Evolutionary conservation across 2,329 filamentous ascomycete species (phyloP).

Genomic region (Blastomyces gilchristii): DNA sequence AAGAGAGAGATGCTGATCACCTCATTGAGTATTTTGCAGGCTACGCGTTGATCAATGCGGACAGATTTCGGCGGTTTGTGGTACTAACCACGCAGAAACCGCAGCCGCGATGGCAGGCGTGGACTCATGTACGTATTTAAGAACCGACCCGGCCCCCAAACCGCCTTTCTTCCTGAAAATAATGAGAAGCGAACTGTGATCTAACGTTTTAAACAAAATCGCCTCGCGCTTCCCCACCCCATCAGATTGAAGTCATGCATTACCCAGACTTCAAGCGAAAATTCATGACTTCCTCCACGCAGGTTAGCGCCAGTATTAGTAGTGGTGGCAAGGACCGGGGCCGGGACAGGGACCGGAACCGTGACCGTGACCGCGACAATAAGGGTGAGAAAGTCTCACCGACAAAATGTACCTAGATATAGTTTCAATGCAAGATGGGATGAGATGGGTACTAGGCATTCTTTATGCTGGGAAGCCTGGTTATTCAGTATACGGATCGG

Average conservation of each 20-base stretch:
- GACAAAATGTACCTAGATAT: neutral
- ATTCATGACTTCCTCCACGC: conserved; percentile 2
- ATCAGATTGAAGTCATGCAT: conserved; percentile 14
- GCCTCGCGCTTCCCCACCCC: no score
- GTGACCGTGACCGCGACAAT: no score
- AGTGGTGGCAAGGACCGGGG: neutral
- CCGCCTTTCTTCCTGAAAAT: neutral
- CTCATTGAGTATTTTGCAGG: conserved; percentile 32
- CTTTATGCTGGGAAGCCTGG: no score
- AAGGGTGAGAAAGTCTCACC: neutral
- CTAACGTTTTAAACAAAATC: neutral
- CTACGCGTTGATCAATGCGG: conserved; percentile 26
- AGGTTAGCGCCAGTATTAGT: neutral
- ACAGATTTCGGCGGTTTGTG: conserved; percentile 26
- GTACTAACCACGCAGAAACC: conserved; percentile 22
- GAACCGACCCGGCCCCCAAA: neutral
- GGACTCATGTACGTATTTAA: conserved; percentile 22
- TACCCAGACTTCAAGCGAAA: conserved; percentile 13
- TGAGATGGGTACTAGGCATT: no score
- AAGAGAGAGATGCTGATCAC: conserved; percentile 27
- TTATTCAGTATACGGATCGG: no score
- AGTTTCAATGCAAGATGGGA: no score
- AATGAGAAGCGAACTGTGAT: neutral
- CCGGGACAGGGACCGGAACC: neutral
- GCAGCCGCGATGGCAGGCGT: conserved; percentile 22